These are phyloP conservation scores for Sequoia sempervirens DNA, from an alignment of 75 land plant genomes.

Conservation along the genomic window DNA sequence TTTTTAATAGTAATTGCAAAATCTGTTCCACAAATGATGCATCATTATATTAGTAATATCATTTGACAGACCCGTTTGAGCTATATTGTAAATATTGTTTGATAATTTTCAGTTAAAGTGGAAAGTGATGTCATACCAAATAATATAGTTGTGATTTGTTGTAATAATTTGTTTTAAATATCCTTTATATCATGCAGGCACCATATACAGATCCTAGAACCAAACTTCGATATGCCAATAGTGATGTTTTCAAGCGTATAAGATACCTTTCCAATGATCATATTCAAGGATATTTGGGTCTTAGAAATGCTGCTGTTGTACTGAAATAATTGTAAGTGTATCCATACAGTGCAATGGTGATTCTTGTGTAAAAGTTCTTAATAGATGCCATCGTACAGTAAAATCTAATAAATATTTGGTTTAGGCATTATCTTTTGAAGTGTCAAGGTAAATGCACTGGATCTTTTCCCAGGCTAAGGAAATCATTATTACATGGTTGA, in stretches of 20 bases:
- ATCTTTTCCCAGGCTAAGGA: neutral
- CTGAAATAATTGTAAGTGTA: slow-evolving; percentile 31
- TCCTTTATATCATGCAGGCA: slow-evolving; percentile 35
- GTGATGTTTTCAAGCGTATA: slow-evolving; percentile 73
- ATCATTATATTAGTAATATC: neutral
- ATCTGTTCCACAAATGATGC: neutral
- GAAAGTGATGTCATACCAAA: neutral
- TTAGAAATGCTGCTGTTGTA: slow-evolving; percentile 85
- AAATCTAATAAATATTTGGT: neutral
- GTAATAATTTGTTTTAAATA: neutral
- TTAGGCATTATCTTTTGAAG: neutral
- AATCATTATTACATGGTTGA: neutral
- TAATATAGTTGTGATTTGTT: neutral
- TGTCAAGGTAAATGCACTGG: neutral
- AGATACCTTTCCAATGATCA: slow-evolving; percentile 67
- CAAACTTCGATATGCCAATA: slow-evolving; percentile 72
- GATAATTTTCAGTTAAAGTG: neutral
- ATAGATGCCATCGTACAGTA: neutral
- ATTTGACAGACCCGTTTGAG: neutral
- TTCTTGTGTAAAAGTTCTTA: neutral
- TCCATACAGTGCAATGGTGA: neutral
- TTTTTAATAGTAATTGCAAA: neutral
- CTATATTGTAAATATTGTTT: neutral
- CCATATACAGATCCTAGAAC: slow-evolving; percentile 88
- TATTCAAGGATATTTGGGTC: slow-evolving; percentile 70